These are phyloP conservation scores for Echria macrotheca DNA, from an alignment of 495 filamentous ascomycete genomes.

Conservation along the genomic window DNA sequence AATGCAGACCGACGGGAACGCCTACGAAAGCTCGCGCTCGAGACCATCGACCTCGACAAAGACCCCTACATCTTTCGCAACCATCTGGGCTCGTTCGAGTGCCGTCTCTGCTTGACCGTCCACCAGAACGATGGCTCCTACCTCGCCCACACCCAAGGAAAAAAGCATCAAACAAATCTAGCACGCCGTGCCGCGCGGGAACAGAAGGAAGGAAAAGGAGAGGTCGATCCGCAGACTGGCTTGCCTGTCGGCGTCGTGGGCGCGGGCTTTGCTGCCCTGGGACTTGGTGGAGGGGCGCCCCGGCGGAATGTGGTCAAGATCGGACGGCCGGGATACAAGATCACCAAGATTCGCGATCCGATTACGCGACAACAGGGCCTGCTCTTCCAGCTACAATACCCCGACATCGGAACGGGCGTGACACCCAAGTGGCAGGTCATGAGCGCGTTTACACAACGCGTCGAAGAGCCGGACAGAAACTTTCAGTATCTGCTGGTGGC, in stretches of 20 bases:
- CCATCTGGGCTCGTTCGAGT: constrained; percentile 97
- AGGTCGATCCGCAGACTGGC: constrained; percentile 70
- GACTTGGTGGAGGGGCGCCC: constrained; percentile 43
- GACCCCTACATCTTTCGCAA: constrained; percentile 99
- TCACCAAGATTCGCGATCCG: constrained; percentile 90
- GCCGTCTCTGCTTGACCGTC: constrained; percentile 95
- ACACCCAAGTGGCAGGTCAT: constrained; percentile 88
- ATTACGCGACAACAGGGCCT: constrained; percentile 84
- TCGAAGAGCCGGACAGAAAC: constrained; percentile 88
- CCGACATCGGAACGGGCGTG: constrained; percentile 75
- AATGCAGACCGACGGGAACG: constrained; percentile 97
- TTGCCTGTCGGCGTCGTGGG: constrained; percentile 67
- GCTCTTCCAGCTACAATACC: constrained; percentile 92
- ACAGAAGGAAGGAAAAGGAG: constrained; percentile 71
- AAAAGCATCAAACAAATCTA: constrained; percentile 99
- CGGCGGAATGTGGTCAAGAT: constrained; percentile 94
- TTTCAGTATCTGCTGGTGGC: constrained; percentile 95
- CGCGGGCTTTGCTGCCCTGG: constrained; percentile 54
- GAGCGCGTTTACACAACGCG: constrained; percentile 93
- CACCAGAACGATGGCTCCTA: constrained; percentile 99
- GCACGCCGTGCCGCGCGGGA: constrained; percentile 90
- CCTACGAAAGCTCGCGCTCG: constrained; percentile 93
- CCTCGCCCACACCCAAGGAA: constrained; percentile 96
- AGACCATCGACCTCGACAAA: constrained; percentile 98
- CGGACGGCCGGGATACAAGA: constrained; percentile 93